phyloP scores from a whole-genome alignment of 345 rosid genomes.

The Gossypium bickii region DNA sequence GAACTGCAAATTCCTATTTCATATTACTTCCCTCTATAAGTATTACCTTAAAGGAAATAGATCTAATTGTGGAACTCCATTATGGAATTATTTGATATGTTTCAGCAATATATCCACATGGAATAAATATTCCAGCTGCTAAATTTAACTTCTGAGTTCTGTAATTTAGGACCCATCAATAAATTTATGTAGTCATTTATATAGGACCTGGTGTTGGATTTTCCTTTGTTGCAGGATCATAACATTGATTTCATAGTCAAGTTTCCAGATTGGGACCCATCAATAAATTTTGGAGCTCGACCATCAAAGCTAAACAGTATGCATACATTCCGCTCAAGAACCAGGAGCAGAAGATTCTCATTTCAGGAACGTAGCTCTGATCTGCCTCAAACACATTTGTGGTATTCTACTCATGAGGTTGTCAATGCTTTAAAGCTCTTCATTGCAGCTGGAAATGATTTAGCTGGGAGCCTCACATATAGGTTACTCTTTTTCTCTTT shows the following conservation, averaged over 20 bases:
- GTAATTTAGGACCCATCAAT: background rate
- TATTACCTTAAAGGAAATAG: background rate
- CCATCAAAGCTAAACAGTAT: slow-evolving; percentile 28
- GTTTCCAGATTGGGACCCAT: slow-evolving; percentile 89
- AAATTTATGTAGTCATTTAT: background rate
- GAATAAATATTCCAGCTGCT: background rate
- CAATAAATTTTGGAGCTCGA: slow-evolving; percentile 29
- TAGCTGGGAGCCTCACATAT: slow-evolving; percentile 62
- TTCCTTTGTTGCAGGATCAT: slow-evolving; percentile 61
- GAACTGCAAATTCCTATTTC: background rate
- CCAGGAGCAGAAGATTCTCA: slow-evolving; percentile 52
- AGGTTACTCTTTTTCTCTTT: slow-evolving; percentile 36
- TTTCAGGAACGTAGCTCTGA: slow-evolving; percentile 36
- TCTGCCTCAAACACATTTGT: slow-evolving; percentile 73
- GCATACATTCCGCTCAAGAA: slow-evolving; percentile 21
- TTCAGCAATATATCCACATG: background rate
- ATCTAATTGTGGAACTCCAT: background rate
- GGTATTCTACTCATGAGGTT: slow-evolving; percentile 69
- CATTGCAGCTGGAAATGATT: slow-evolving; percentile 65
- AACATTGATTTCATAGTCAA: slow-evolving; percentile 88
- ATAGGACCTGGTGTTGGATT: background rate
- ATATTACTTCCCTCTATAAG: slow-evolving; percentile 6
- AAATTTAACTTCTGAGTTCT: background rate
- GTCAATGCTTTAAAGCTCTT: slow-evolving; percentile 57
- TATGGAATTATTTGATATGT: background rate